Conservation (phyloP, 2,329 filamentous ascomycete species). For the Plenodomus lindquistii region DNA sequence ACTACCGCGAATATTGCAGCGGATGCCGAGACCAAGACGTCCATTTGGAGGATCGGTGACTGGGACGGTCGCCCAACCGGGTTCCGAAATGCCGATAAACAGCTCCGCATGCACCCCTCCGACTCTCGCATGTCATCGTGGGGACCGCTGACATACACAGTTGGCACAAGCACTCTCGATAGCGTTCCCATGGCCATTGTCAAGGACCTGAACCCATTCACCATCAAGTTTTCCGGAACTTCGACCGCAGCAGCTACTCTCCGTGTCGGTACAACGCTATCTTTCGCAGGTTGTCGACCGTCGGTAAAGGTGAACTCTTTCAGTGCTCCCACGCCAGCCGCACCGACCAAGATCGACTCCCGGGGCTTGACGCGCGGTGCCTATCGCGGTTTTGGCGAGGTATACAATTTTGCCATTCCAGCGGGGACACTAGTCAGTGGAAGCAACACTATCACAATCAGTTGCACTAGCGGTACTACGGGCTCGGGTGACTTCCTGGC, state of each 20-base stretch:
- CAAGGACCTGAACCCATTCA: conserved; percentile 63
- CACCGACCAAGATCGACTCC: conserved; percentile 66
- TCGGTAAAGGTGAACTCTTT: conserved; percentile 62
- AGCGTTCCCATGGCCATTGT: conserved; percentile 70
- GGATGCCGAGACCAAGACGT: conserved; percentile 52
- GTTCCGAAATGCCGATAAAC: conserved; percentile 69
- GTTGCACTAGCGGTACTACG: conserved; percentile 61
- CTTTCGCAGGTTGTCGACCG: conserved; percentile 64
- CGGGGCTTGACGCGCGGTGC: conserved; percentile 68
- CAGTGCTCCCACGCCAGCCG: conserved; percentile 53
- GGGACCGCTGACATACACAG: conserved; percentile 64
- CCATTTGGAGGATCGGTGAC: conserved; percentile 66
- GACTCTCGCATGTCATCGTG: conserved; percentile 66
- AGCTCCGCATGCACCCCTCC: conserved; percentile 69
- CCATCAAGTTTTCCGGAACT: conserved; percentile 62
- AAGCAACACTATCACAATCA: conserved; percentile 65
- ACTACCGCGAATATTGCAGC: conserved; percentile 58
- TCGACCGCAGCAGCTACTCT: conserved; percentile 61
- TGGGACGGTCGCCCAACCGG: conserved; percentile 64
- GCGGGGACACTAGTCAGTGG: conserved; percentile 63
- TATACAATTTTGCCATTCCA: conserved; percentile 66
- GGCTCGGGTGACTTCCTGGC: conserved; percentile 60
- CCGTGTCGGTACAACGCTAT: conserved; percentile 66
- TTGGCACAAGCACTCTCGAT: conserved; percentile 56
- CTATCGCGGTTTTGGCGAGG: conserved; percentile 66